These are phyloP conservation scores for Holtermannia corniformis DNA, from an alignment of 768 basidiomycete species.

Conservation along the genomic window DNA sequence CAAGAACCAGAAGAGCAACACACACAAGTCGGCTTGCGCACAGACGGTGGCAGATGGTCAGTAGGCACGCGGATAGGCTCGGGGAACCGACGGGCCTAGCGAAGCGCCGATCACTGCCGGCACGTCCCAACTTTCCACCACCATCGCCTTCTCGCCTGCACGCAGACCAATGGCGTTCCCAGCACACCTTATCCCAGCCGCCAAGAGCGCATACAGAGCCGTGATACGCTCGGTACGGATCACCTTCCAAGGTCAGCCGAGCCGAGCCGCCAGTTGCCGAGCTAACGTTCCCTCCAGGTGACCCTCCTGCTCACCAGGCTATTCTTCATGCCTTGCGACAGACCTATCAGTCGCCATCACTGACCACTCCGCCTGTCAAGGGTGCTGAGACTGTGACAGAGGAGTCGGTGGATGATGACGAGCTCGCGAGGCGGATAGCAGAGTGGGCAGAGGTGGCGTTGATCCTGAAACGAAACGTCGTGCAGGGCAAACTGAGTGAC, in stretches of 20 bases:
- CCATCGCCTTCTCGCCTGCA: too few species aligned
- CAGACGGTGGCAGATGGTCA: too few species aligned
- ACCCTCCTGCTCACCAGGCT: not conserved
- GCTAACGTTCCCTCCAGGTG: not conserved
- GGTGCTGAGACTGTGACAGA: not conserved
- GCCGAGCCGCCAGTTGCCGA: not conserved
- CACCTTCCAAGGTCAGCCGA: constrained; percentile 28
- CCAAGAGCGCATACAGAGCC: constrained; percentile 26
- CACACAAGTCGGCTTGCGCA: too few species aligned
- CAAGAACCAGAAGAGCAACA: too few species aligned
- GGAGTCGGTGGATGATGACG: constrained; percentile 7
- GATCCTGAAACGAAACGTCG: constrained; percentile 70
- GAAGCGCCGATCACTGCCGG: too few species aligned
- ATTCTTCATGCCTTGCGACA: not conserved
- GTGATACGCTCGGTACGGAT: constrained; percentile 23
- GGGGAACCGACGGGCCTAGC: too few species aligned
- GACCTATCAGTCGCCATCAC: constrained; percentile 1
- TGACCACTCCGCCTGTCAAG: constrained; percentile 1
- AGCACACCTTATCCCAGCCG: constrained; percentile 13
- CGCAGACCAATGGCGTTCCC: constrained; percentile 11
- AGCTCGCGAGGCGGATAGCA: constrained; percentile 34
- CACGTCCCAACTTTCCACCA: too few species aligned
- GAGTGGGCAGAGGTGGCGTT: constrained; percentile 62
- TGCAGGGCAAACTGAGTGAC: constrained; percentile 58
- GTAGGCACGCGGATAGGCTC: too few species aligned